Base-by-base conservation (phyloP, 108 stramenopile species). In the Cyclotella baltica region DNA sequence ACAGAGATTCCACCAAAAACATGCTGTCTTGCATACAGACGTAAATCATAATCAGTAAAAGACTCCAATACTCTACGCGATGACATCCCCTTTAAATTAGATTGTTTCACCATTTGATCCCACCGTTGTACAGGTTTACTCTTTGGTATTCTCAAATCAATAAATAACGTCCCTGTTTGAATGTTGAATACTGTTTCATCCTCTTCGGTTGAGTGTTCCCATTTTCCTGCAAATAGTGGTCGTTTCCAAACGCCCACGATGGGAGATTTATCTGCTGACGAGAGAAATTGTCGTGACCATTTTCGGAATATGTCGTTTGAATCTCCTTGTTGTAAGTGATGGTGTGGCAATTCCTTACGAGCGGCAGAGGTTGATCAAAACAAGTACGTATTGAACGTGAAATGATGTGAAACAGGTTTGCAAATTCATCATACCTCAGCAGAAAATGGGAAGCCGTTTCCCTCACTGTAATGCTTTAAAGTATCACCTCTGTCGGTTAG, bases 161-260 rank as follows among this genome's bases (percentile, higher is more conserved):
- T 75, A 62, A 97, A 97, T 22, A 96, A 67, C 19, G 89, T 87
- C 13, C 85, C 70, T 10, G 96, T 92, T 86, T 97, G 96, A 9
- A 97, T 56, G 80, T 97, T 97, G 76, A 77, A 97, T 0, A 81
- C 81, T 10, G 51, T 57, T 81, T 96, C 95, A 16, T 95, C 94
- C 18, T 71, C 34, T 18, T 90, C 72, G n/a, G 92, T 88, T 3
- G 93, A 83, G 62, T 93, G 88, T 31, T 93, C 87, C 93, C 93
- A 97, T 59, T 90, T 92, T 58, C 96, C 95, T 53, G 77, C 70
- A 68, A 97, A 97, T 10, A 96, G 53, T 15, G 92, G 81, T 36
- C 96, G 80, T 51, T 72, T 85, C 94, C 93, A 97, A 2, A 85
- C 92, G n/a, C 96, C 96, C 28, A 85, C 67, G 28, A 97, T 84